Evolutionary conservation across 1,284 basidiomycete species (phyloP).

Genomic region (Cutaneotrichosporon cavernicola): DNA sequence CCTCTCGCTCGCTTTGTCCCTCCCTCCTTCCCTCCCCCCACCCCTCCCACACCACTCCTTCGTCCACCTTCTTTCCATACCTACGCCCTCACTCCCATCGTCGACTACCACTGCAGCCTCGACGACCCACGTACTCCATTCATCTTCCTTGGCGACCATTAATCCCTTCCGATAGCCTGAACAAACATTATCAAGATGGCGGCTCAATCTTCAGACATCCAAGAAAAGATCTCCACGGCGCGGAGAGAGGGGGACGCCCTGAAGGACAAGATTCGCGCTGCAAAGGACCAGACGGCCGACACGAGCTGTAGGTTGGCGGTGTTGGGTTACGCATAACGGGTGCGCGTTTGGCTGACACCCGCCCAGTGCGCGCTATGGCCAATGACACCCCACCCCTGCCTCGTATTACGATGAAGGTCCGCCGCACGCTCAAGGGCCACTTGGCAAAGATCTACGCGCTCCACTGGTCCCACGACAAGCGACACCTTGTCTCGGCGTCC

Average conservation of each 20-base stretch:
- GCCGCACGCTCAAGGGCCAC: conserved; percentile 92
- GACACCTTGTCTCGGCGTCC: conserved; percentile 96
- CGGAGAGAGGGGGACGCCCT: conserved; percentile 92
- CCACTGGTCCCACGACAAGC: conserved; percentile 96
- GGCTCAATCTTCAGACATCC: conserved; percentile 71
- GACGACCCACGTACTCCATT: neutral
- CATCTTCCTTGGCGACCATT: neutral
- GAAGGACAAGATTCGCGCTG: conserved; percentile 95
- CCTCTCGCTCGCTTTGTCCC: conserved; percentile 7
- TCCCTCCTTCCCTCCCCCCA: neutral
- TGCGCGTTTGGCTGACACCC: conserved; percentile 15
- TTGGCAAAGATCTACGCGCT: conserved; percentile 99
- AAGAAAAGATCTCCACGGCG: conserved; percentile 91
- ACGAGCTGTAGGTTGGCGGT: conserved; percentile 69
- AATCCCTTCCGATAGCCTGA: neutral
- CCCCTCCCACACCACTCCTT: neutral
- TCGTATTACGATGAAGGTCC: conserved; percentile 90
- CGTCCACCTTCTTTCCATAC: neutral
- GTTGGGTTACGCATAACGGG: neutral
- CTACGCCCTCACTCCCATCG: neutral
- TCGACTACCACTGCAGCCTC: neutral
- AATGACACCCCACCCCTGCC: conserved; percentile 92
- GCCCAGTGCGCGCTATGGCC: conserved; percentile 86
- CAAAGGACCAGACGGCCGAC: conserved; percentile 92
- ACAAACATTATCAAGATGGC: conserved; percentile 14